Evolutionary conservation across 2,329 filamentous ascomycete species (phyloP), one percentile per base, ranked within the genome.

Genomic region (Ustilaginoidea virens): DNA sequence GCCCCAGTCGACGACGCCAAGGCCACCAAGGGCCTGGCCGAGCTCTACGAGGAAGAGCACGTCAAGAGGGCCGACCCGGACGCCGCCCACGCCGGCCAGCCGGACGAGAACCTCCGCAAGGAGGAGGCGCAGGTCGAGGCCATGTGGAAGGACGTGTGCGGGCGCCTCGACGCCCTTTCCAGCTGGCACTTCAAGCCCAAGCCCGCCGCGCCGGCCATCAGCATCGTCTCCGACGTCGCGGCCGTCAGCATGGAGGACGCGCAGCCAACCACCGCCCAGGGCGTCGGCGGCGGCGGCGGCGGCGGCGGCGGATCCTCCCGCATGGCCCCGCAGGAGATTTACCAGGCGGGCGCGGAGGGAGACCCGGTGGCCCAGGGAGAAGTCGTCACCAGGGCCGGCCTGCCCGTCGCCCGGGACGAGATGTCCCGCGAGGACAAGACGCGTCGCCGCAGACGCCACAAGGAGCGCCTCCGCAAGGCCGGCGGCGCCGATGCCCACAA

Each of bases 151-250:
- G 77, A 80, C 20, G 66, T 94, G 30, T 75, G 69, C 45, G 69
- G 69, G 25, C 80, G 82, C 37, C 73, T 98, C 31, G 90, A 98
- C 53, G 73, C 81, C 16, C 72, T 98, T 37, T 86, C 76, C 53
- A 92, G 80, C 50, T 92, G 83, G 76, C 80, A 94, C 57, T 94
- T 93, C 68, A 86, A 82, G 53, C 90, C 90, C 30, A 92, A 86
- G 58, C 76, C 81, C 8, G 68, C 77, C 2, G 78, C 78, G 29
- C 73, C 82, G n/a, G 71, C 72, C 25, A 70, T 98, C 37, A 86
- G 81, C 24, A 80, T 94, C 31, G 78, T 94, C 19, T 69, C 82
- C 16, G 87, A 96, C 53, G 81, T 90, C 4, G 82, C 86, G n/a
- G 83, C 81, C 4, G 76, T 96, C 39, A 68, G 71, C 40, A 92